A percentile compares a stretch with the other conserved stretches of the same genome.
Conservation (phyloP, 2,329 filamentous ascomycete species). For the Talaromyces piceae region DNA sequence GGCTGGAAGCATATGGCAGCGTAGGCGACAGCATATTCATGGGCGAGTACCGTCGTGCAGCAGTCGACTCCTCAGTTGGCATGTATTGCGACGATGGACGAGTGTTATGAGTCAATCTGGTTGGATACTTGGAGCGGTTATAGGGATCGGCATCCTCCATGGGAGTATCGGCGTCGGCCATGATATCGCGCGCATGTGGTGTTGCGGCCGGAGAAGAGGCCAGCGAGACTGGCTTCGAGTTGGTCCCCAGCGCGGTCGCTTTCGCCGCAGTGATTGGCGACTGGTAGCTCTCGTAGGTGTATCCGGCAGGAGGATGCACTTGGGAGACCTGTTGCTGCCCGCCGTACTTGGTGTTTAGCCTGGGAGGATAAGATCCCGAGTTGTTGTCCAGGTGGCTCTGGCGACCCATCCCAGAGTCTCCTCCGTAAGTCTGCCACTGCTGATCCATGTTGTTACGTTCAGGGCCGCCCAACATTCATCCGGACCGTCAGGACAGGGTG, state of each 20-base stretch:
- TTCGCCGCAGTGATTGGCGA: conserved; percentile 28
- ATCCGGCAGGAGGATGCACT: conserved; percentile 50
- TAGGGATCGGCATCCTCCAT: conserved; percentile 92
- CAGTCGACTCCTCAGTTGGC: conserved; percentile 67
- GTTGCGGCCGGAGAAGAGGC: conserved; percentile 54
- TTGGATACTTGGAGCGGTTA: conserved; percentile 76
- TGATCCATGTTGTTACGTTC: conserved; percentile 42
- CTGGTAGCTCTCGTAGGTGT: conserved; percentile 63
- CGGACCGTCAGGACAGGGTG: conserved; percentile 4
- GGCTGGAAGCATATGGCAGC: conserved; percentile 65
- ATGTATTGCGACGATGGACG: conserved; percentile 68
- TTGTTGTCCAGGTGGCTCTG: conserved; percentile 55
- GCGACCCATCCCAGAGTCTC: conserved; percentile 53
- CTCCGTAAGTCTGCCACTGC: conserved; percentile 59
- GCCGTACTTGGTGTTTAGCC: conserved; percentile 40
- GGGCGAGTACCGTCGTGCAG: conserved; percentile 87
- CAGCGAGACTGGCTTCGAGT: conserved; percentile 46
- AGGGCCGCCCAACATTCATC: conserved; percentile 7
- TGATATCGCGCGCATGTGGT: conserved; percentile 56
- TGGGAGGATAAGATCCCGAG: conserved; percentile 40
- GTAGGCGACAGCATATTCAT: conserved; percentile 84
- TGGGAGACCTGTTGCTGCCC: conserved; percentile 32
- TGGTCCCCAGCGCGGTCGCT: conserved; percentile 29
- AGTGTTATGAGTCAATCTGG: conserved; percentile 64
- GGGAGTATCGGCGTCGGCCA: conserved; percentile 63